Base-by-base conservation (phyloP, 345 rosid genomes). In the Theobroma cacao region DNA sequence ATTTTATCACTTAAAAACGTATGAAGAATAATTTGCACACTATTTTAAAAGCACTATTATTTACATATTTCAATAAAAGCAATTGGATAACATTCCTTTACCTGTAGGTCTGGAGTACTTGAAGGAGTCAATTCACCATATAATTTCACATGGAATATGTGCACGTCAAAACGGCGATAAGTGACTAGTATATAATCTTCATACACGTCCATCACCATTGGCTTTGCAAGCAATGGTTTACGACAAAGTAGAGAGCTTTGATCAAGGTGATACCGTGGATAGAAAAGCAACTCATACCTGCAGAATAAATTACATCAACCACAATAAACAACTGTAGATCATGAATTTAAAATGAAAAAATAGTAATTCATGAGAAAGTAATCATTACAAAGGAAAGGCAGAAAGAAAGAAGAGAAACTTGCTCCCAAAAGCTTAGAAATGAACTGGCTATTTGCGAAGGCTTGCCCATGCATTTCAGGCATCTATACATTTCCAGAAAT, bases 201-300 rank as follows among this genome's bases (percentile, higher is more conserved):
- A 78, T 94, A 94, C 64, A 86, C 97, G 89, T 96, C 99, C 97
- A 96, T 96, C 87, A 92, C 99, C 92, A 92, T 86, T 78, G 99
- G 99, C 79, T 91, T 90, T 66, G 93, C 91, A 83, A 92, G 93
- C 85, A 96, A 86, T 74, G 90, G 82, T 85, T 94, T 96, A 75
- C 97, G 92, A 85, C 90, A 91, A 60, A 96, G 97, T 65, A 94
- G 80, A 43, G 99, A 92, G 85, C 95, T 94, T 86, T 91, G 95
- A 81, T 94, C 99, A 65, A 96, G 97, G 80, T 96, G 98, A 85
- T 96, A 91, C 83, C 98, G 88, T 80, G 99, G 99, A 77, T 96
- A 96, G 82, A 96, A 94, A 43, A 96, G 97, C 82, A 96, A 87
- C 75, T 96, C 99, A 79, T 96, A 92, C 80, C 99, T 96, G 84